Base-by-base conservation (phyloP, 331 rosid genomes). In the Pyracantha coccinea region DNA sequence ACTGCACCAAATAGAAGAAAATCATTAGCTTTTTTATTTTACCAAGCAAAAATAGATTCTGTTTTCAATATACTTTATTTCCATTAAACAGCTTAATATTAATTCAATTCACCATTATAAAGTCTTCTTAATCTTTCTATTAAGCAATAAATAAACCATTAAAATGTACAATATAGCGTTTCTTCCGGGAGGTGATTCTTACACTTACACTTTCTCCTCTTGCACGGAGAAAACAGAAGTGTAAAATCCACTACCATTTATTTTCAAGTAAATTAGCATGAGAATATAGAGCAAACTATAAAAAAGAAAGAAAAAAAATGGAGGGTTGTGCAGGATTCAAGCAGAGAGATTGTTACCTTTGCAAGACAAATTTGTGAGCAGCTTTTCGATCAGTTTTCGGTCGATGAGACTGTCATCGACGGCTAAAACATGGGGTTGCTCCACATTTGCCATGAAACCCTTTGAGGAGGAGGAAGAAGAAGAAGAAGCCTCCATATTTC, bases 351-450 rank as follows among this genome's bases (percentile, higher is more conserved):
- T 23, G 4, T 31, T 79, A 90, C 98, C 98, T 85, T 85, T 89
- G 82, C 96, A 91, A 74, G 92, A 88, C 29, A 96, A 89, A 66
- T 93, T 93, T 78, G 68, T 83, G 67, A 93, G 98, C 10, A 93
- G 96, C 60, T 86, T 89, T 81, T 89, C 98, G 20, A 89, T 84
- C 31, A 93, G 87, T 84, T 88, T 91, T 55, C 97, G 92, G 81
- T 93, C 98, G 77, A 88, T 81, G 44, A 88, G 77, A 67, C 71
- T 91, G 72, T 93, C 98, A 78, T 93, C 98, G 33, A 93, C 97
- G 44, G 97, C 98, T 21, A 93, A 79, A 80, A 93, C 97, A 79
- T 93, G 98, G 68, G 94, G 96, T 62, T 84, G 83, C 15, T 73
- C 91, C 28, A 80, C 85, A 82, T 23, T 81, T 68, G 80, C 89